Base-by-base conservation (phyloP, 1,139 yeast species). In the Ogataea hybrid region DNA sequence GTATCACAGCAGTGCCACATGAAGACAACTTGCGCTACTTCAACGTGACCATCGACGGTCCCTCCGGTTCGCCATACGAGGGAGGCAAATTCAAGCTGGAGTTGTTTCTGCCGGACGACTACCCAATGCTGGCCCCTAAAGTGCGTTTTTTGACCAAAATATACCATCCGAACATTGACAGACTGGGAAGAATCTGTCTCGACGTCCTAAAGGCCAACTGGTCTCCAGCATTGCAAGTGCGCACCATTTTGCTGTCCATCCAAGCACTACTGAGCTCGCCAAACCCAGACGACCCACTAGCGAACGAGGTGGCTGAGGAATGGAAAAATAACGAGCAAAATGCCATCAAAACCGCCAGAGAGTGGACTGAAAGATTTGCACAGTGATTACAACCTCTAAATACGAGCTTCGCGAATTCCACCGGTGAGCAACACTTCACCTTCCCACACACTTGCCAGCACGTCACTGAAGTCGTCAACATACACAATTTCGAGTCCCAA, bases 151-250 rank as follows among this genome's bases (percentile, higher is more conserved):
- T 92, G 49, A 92, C 98, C 36, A 88, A 84, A 65, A 89, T 92
- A 32, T 92, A 92, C 64, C 98, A 92, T 60, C 98, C 98, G 35
- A 92, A 92, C 64, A 92, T 92, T 56, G 98, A 92, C 63, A 79
- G 94, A 60, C 72, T 92, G 53, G 98, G 98, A 4, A 76, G 98
- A 53, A 92, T 92, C 55, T 92, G 98, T 66, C 75, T 92, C 44
- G 98, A 92, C 63, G 97, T 92, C 35, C 73, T 92, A 61, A 92
- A 92, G 66, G 86, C 76, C 44, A 81, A 81, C 65, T 92, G 98
- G 98, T 85, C 96, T n/a, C 98, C 98, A 7, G 98, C 98, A 0
- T 72, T 90, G 49, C 97, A 92, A 63, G 92, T 92, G 52, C 76
- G 97, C 62, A 94, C 98, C n/a, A 85, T 92, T 30, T 70, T 92